Percentiles rank a stretch among this genome's conserved stretches.
These are phyloP conservation scores for Purshia tridentata DNA, from an alignment of 306 rosid genomes.

Conservation along the genomic window DNA sequence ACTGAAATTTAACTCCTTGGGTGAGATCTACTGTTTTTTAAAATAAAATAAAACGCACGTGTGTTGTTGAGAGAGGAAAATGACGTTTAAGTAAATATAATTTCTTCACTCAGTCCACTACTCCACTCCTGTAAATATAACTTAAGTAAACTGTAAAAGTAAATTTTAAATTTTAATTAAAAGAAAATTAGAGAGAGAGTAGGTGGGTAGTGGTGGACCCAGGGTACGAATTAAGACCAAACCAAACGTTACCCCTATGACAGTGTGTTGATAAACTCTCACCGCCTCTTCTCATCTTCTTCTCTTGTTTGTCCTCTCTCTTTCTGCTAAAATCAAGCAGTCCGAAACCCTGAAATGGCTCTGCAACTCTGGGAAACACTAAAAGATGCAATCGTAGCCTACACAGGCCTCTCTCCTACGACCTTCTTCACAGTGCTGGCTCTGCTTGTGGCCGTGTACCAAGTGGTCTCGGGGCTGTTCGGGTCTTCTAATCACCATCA, in stretches of 20 bases:
- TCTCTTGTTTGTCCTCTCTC: slow-evolving; percentile 5
- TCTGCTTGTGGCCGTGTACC: slow-evolving; percentile 53
- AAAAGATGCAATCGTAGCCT: slow-evolving; percentile 68
- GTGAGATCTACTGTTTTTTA: too few species aligned
- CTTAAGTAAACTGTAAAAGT: too few species aligned
- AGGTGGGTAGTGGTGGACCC: background rate
- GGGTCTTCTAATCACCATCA: slow-evolving; percentile 37
- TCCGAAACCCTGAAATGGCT: slow-evolving; percentile 40
- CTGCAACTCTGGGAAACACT: slow-evolving; percentile 81
- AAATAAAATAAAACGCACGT: too few species aligned
- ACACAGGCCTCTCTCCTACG: slow-evolving; percentile 85
- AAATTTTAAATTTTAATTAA: too few species aligned
- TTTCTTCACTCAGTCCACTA: too few species aligned
- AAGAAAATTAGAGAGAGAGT: background rate
- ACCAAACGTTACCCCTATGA: background rate
- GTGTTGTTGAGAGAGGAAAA: too few species aligned
- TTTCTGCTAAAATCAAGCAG: background rate
- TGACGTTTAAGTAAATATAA: too few species aligned
- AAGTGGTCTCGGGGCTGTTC: slow-evolving; percentile 60
- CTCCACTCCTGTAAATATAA: too few species aligned
- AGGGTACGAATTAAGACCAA: background rate
- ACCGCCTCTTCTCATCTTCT: background rate
- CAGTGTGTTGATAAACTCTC: background rate
- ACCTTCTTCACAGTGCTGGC: slow-evolving; percentile 81
- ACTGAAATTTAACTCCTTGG: too few species aligned